Evolutionary conservation across 1,139 yeast species (phyloP), one percentile per base, ranked within the genome.

Genomic region (Meyerozyma guilliermondii): DNA sequence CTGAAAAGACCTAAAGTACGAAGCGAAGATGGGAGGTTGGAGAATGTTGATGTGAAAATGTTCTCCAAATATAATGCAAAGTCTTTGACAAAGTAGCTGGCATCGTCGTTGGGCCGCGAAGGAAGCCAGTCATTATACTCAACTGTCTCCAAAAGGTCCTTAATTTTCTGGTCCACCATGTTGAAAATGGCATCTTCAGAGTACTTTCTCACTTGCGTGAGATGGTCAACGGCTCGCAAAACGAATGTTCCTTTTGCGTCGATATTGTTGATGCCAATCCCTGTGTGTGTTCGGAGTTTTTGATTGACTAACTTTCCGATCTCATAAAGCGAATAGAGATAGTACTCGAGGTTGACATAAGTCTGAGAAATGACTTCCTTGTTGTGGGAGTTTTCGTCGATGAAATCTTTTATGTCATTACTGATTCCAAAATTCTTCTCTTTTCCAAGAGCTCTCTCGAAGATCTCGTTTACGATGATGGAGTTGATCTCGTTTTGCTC

Each of bases 341-440:
- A 91, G 62, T 87, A 88, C 55, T 92, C 97, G 54, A 91, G 69
- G 59, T 92, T 89, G 45, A 94, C 83, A 51, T 87, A 73, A 51
- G 88, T 87, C 63, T 92, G 98, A 0, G 96, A 87, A 36, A 89
- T 78, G 50, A 89, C 89, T 62, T 92, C 98, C 59, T 95, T 86
- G 46, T 89, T 85, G 24, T 83, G 80, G 2, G 87, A 75, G 51
- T 80, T 71, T 45, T 60, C 68, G 27, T 60, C 73, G 33, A 89
- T 74, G 53, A 87, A 84, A 14, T 75, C 77, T 44, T 76, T 71
- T 46, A 88, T 75, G 47, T 84, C 86, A 41, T 71, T 70, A 50
- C 88, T 79, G 2, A 92, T 86, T 3, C 88, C 80, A 35, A 76
- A 57, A 0, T 69, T 71, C 20, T 62, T 61, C 34, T 61, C 59